Evolutionary conservation across 2,329 filamentous ascomycete species (phyloP).

Genomic region (Calonectria naviculata): DNA sequence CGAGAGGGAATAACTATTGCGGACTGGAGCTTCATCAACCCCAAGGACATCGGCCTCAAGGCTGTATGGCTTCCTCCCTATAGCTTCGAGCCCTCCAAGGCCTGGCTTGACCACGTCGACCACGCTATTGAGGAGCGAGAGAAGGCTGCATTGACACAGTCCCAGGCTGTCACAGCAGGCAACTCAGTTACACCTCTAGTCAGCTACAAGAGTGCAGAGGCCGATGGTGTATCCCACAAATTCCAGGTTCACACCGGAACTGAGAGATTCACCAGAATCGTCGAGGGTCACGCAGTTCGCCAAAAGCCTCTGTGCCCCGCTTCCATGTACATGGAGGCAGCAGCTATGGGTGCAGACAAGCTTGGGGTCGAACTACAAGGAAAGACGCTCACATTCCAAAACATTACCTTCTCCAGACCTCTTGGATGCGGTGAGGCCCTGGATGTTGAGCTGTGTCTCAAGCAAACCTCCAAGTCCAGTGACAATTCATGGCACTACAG

Average conservation of each 20-base stretch:
- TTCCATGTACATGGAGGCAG: constrained; percentile 35
- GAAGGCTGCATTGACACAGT: not conserved
- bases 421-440: constrained; percentile 19
- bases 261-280: constrained; percentile 25
- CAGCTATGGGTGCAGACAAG: constrained; percentile 25
- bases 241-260: constrained; percentile 22
- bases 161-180: not conserved
- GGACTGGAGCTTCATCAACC: constrained; percentile 28
- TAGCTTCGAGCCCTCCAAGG: constrained; percentile 25
- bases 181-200: constrained; percentile 1
- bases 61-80: constrained; percentile 31
- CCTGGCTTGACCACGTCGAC: constrained; percentile 32
- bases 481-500: constrained; percentile 22
- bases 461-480: not conserved
- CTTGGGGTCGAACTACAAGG: constrained; percentile 15
- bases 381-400: constrained; percentile 25
- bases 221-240: constrained; percentile 11
- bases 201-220: constrained; percentile 12
- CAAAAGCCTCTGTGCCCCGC: constrained; percentile 32
- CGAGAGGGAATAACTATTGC: constrained; percentile 18
- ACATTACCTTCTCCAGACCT: constrained; percentile 21
- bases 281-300: constrained; percentile 30
- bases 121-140: constrained; percentile 20
- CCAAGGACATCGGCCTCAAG: constrained; percentile 13
- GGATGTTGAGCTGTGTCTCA: constrained; percentile 19